Evolutionary conservation across 2,329 filamentous ascomycete species (phyloP).

Genomic region (Xylariomycetidae sp.): DNA sequence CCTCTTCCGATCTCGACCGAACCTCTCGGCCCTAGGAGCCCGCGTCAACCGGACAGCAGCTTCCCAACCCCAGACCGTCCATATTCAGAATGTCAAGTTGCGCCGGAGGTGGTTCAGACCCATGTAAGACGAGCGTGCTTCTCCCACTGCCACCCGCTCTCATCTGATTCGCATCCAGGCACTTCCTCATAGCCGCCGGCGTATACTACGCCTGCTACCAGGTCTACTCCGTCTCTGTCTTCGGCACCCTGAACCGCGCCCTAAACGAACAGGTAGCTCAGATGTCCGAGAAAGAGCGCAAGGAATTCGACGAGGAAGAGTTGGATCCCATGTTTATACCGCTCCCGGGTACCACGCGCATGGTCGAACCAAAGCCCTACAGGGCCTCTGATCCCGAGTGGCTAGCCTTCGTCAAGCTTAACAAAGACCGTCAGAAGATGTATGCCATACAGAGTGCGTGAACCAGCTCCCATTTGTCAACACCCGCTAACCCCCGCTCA

Average conservation of each 20-base stretch:
- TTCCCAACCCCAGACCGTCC: constrained; percentile 16
- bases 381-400: constrained; percentile 58
- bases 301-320: constrained; percentile 35
- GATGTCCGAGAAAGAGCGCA: constrained; percentile 39
- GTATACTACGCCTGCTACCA: constrained; percentile 33
- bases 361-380: constrained; percentile 46
- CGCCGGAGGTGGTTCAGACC: constrained; percentile 20
- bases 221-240: constrained; percentile 40
- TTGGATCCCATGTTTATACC: constrained; percentile 53
- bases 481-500: no score
- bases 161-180: no score
- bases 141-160: no score
- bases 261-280: constrained; percentile 38
- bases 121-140: no score
- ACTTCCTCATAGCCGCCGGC: constrained; percentile 26
- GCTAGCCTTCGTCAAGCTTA: constrained; percentile 55
- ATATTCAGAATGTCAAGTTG: constrained; percentile 24
- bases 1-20: constrained; percentile 19
- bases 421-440: constrained; percentile 44
- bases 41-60: constrained; percentile 8
- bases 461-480: no score
- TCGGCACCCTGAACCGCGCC: constrained; percentile 40
- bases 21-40: constrained; percentile 14
- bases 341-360: constrained; percentile 53
- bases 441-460: constrained; percentile 44